Base-by-base conservation (phyloP, 164 flowering plant species). In the Piper longum region DNA sequence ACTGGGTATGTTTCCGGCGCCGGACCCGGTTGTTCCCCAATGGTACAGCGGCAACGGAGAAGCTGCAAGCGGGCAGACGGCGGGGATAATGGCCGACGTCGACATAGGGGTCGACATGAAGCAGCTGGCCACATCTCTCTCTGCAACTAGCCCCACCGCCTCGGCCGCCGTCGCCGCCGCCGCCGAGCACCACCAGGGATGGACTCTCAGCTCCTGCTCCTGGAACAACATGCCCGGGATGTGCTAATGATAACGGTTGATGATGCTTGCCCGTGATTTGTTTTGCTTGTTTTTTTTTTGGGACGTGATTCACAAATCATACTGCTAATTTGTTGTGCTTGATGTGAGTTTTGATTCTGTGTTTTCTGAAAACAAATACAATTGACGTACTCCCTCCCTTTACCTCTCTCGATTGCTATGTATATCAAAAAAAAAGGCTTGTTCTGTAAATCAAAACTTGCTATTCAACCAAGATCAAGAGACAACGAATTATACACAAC, bases 171-270 rank as follows among this genome's bases (percentile, higher is more conserved):
- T 26, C 14, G 52, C 52, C 12, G 52, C 52, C 52, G 52, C 14
- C 14, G 52, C 52, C 12, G 52, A 12, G 52, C 36, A 26, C 36
- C 14, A 48, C 52, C 52, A 48, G 14, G 52, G 52, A 12, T 48
- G 52, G 52, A 48, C 12, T 14, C 52, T 48, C 52, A 48, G 52
- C 52, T 48, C 52, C 52, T 48, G 52, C 52, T 48, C 77, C n/a
- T 71, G 80, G 81, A 67, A 62, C 48, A 4, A 69, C 71, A 65
- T 81, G 74, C 77, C 87, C 1, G 67, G 72, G 13, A 75, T 82
- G 61, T 74, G 79, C 59, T 78, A 26, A 26, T 26, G 36, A 26
- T 26, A 26, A 26, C 36, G 36, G 36, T 26, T 26, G 36, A 26
- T 26, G 36, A 26, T 26, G 36, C 1, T 26, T 26, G 36, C 36